These are phyloP conservation scores for Flaveria bidentis DNA, from an alignment of 129 eudicot species.

Conservation along the genomic window DNA sequence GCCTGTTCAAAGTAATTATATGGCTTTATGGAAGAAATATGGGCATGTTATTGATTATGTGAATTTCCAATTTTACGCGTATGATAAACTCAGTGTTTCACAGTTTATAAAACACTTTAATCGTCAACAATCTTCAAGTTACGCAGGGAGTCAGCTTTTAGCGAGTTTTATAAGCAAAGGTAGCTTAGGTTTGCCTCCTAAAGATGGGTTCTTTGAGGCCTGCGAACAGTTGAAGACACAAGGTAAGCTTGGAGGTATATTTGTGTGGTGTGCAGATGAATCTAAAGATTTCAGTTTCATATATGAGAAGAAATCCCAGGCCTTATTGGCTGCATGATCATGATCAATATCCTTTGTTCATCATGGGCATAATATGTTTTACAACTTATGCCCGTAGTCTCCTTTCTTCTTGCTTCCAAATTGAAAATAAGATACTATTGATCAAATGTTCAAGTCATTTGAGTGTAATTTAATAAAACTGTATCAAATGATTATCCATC, in stretches of 20 bases:
- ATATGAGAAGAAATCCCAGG: slow-evolving; percentile 30
- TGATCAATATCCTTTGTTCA: slow-evolving; percentile 22
- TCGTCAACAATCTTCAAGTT: slow-evolving; percentile 28
- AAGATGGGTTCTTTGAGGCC: slow-evolving; percentile 41
- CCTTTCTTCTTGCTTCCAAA: not conserved
- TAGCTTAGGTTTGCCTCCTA: slow-evolving; percentile 35
- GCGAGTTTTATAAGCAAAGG: slow-evolving; percentile 51
- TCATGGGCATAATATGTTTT: slow-evolving; percentile 22
- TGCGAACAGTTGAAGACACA: slow-evolving; percentile 36
- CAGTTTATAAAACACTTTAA: slow-evolving; percentile 33
- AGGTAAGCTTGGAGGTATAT: slow-evolving; percentile 45
- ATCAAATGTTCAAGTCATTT: not conserved
- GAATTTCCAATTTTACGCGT: slow-evolving; percentile 59
- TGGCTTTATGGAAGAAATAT: slow-evolving; percentile 52
- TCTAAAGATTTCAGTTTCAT: slow-evolving; percentile 26
- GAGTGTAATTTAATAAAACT: slow-evolving; percentile 15
- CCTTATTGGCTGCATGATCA: slow-evolving; percentile 35
- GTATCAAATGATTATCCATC: not conserved
- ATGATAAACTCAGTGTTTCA: slow-evolving; percentile 40
- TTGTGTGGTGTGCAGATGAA: slow-evolving; percentile 58
- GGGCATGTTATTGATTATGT: slow-evolving; percentile 60
- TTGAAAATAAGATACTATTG: slow-evolving; percentile 1
- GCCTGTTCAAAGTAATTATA: slow-evolving; percentile 43
- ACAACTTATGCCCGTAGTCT: slow-evolving; percentile 14
- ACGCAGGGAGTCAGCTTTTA: slow-evolving; percentile 42